Evolutionary conservation across 108 stramenopile genomes (phyloP).

Genomic region (Nannochloropsis gaditana): DNA sequence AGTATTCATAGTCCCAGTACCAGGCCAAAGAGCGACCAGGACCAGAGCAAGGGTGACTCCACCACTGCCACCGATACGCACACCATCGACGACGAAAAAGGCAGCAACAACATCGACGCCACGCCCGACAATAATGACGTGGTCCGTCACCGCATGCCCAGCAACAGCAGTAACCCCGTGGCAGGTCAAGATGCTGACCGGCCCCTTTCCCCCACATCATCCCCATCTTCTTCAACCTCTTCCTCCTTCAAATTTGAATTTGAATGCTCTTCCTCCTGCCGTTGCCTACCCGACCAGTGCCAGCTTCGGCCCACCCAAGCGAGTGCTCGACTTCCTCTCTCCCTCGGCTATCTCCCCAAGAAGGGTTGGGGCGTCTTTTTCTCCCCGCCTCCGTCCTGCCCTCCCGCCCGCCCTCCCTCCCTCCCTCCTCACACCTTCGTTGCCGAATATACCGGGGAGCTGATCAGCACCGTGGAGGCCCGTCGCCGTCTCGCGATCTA

Average conservation of each 20-base stretch:
- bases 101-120: too few species aligned
- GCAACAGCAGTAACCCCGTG: too few species aligned
- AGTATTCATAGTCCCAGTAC: not conserved
- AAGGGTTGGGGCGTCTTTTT: constrained; percentile 4
- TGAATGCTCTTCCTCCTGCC: not conserved
- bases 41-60: not conserved
- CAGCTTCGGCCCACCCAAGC: not conserved
- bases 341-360: not conserved
- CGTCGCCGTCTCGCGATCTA: not conserved
- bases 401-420: not conserved
- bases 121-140: too few species aligned
- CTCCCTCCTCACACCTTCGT: not conserved
- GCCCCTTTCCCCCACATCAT: not conserved
- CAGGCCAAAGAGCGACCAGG: not conserved
- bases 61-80: not conserved
- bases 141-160: too few species aligned
- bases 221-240: not conserved
- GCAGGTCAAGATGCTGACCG: too few species aligned
- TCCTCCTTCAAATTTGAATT: not conserved
- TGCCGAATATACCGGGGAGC: not conserved
- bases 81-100: too few species aligned
- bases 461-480: constrained; percentile 7
- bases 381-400: not conserved
- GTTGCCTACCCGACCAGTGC: not conserved
- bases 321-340: not conserved